Percentiles rank a stretch among this genome's conserved stretches.
Evolutionary conservation across 139 green algal species (phyloP).

Genomic region (Microglena sp.): DNA sequence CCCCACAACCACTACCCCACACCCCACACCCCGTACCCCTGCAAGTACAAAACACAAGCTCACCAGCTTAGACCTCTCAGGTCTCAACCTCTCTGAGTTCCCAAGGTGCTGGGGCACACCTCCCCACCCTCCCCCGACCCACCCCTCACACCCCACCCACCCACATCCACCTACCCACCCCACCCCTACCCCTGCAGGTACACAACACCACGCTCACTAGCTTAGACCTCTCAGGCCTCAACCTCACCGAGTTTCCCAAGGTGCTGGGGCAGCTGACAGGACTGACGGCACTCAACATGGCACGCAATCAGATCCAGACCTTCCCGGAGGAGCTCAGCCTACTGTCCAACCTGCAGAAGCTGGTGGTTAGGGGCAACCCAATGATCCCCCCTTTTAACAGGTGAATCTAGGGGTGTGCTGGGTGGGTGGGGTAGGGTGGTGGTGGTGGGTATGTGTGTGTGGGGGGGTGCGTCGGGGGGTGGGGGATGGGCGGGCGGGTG

Average conservation of each 20-base stretch:
- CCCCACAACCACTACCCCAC: too few species aligned
- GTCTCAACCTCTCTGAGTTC: background rate
- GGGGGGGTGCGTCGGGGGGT: too few species aligned
- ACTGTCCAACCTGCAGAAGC: slow-evolving; percentile 16
- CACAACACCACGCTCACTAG: slow-evolving; percentile 26
- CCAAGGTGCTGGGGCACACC: too few species aligned
- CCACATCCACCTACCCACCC: background rate
- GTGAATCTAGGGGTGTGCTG: too few species aligned
- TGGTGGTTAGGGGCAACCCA: slow-evolving; percentile 20
- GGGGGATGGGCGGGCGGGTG: too few species aligned
- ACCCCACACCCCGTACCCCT: too few species aligned
- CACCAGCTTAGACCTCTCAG: background rate
- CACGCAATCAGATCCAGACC: slow-evolving; percentile 19
- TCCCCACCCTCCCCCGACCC: background rate
- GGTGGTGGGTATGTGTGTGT: too few species aligned
- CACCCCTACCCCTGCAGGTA: slow-evolving; percentile 14
- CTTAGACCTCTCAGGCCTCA: slow-evolving; percentile 24
- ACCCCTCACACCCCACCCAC: background rate
- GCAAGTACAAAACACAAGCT: background rate
- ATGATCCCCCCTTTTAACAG: slow-evolving; percentile 13
- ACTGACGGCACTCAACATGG: slow-evolving; percentile 33
- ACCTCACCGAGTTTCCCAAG: slow-evolving; percentile 5
- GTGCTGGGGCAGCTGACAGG: slow-evolving; percentile 20
- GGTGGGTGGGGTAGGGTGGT: too few species aligned
- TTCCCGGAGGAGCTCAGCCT: slow-evolving; percentile 18